A percentile compares a stretch with the other conserved stretches of the same genome.
Evolutionary conservation across 2,329 filamentous ascomycete genomes (phyloP).

Genomic region (Botryotinia calthae): DNA sequence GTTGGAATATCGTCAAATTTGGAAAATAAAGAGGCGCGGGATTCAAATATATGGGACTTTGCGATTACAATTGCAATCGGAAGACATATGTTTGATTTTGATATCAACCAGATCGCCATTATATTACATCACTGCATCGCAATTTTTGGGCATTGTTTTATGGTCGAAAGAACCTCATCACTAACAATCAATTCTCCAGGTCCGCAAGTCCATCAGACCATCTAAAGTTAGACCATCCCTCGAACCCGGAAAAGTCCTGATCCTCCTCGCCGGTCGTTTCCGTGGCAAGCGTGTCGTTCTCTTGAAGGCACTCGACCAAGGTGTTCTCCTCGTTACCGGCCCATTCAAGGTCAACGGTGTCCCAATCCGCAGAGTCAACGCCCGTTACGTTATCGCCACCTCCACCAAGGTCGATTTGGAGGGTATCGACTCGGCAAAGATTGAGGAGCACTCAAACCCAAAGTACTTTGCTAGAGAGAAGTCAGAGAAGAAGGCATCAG

Average conservation of each 20-base stretch:
- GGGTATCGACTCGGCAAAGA: conserved; percentile 87
- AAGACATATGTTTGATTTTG: background rate
- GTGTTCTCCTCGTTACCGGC: conserved; percentile 97
- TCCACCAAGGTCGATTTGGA: conserved; percentile 80
- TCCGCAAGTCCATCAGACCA: conserved; percentile 89
- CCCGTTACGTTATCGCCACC: conserved; percentile 90
- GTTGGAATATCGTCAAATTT: conserved; percentile 22
- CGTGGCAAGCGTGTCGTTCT: conserved; percentile 99
- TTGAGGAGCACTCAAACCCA: conserved; percentile 66
- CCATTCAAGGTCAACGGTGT: conserved; percentile 99
- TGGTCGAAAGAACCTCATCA: conserved; percentile 8
- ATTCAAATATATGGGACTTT: conserved; percentile 20
- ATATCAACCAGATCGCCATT: background rate
- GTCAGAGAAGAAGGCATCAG: conserved; percentile 88
- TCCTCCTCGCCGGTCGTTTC: conserved; percentile 99
- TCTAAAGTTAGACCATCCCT: conserved; percentile 86
- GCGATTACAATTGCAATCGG: conserved; percentile 28
- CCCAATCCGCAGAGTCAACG: conserved; percentile 89
- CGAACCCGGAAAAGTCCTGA: conserved; percentile 92
- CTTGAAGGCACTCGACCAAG: conserved; percentile 95
- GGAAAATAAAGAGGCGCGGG: conserved; percentile 2
- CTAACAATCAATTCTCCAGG: conserved; percentile 54
- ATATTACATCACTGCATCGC: background rate
- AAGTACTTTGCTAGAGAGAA: conserved; percentile 98
- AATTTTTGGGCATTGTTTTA: background rate